Percentiles rank a stretch among this genome's conserved stretches.
Conservation (phyloP, 169 alveolate genomes). For the Eimeria praecox region DNA sequence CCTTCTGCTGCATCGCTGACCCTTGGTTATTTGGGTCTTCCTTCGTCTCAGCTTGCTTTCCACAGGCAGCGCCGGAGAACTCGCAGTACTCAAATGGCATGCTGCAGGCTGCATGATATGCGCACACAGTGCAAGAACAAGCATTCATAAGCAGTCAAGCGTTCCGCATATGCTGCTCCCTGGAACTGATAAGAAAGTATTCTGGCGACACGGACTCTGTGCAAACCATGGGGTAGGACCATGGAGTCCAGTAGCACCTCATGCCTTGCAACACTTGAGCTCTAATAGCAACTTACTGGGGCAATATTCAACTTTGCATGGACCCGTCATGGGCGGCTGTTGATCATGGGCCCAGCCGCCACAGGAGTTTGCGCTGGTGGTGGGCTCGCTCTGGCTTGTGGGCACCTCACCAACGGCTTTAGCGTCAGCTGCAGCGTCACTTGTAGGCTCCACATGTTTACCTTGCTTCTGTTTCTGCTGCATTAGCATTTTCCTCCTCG, state of each 20-base stretch:
- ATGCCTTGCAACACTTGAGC: not conserved
- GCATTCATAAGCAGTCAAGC: not conserved
- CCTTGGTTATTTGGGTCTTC: conserved; percentile 32
- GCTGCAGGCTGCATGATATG: conserved; percentile 32
- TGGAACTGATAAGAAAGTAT: not conserved
- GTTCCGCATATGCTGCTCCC: not conserved
- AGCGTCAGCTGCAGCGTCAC: not conserved
- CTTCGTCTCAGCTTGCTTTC: not conserved
- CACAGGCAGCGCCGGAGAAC: conserved; percentile 63
- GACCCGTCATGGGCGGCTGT: conserved; percentile 57
- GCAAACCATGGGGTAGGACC: no score
- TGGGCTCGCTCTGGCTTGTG: not conserved
- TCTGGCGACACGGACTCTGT: not conserved
- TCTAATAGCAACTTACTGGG: conserved; percentile 17
- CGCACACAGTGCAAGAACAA: not conserved
- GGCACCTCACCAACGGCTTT: not conserved
- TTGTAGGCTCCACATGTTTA: not conserved
- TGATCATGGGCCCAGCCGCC: conserved; percentile 28
- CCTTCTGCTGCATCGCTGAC: conserved; percentile 5
- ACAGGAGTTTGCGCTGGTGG: not conserved
- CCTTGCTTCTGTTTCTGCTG: not conserved
- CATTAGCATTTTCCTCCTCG: conserved; percentile 30
- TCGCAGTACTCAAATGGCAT: conserved; percentile 75
- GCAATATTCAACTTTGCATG: conserved; percentile 59
- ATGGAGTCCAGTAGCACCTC: not conserved